Evolutionary conservation across 106 monocot species (phyloP), one percentile per base, ranked within the genome.

Genomic region (Dioscorea alata): DNA sequence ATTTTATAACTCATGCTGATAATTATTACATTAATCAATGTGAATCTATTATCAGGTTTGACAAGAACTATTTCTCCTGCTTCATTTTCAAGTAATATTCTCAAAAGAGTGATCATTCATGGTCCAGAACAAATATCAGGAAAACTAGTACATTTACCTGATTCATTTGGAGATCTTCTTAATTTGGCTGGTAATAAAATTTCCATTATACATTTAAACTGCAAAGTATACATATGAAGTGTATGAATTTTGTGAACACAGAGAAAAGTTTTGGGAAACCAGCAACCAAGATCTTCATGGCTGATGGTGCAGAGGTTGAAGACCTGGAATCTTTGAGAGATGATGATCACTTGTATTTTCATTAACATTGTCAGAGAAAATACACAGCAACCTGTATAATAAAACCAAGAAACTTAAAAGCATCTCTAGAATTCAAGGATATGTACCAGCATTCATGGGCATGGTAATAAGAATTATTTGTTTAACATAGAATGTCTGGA

Each of bases 81-180:
- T 12, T 13, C 50, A 65, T 53, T 3, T 57, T 53, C 31, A 60
- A 56, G 17, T 12, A 56, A 60, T 42, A 23, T 59, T 48, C 34
- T 33, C 7, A 85, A 61, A 52, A 89, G 85, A 67, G 82, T 89
- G 65, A 48, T 74, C 20, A 82, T 89, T 49, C 82, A 85, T 71
- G 89, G 69, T 56, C 21, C 60, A 66, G 56, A 60, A 35, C 58
- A 52, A 25, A 2, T 24, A 25, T 24, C 23, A 20, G 72, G 77
- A 16, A 89, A 82, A 77, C 74, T 89, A 23, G 59, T 85, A 17
- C 33, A 59, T 66, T 74, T 89, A 49, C 85, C 89, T 50, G 74
- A 80, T 56, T 81, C 89, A 16, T 71, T 89, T 60, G 85, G 80
- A 65, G 89, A 82, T 42, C 73, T 89, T 14, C 63, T 85, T 7